phyloP scores from a whole-genome alignment of 257 asterid species.

The Voacanga thouarsii region DNA sequence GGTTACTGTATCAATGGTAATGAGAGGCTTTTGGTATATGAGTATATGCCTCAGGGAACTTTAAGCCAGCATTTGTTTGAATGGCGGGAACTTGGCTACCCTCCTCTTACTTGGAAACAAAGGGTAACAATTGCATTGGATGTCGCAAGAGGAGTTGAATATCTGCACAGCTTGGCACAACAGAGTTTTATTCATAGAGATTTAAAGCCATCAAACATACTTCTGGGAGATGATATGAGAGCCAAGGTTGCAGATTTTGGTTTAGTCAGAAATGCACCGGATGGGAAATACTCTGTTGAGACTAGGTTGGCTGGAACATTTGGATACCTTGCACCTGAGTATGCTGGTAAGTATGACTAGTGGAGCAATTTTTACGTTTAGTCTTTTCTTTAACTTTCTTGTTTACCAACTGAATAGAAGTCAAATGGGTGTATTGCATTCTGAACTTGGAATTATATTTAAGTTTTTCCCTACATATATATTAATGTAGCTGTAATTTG shows the following conservation, averaged over 20 bases:
- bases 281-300: conserved; percentile 90
- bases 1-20: conserved; percentile 81
- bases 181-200: conserved; percentile 92
- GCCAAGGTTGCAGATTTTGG: conserved; percentile 99
- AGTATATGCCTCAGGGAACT: conserved; percentile 94
- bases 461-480: too few relatives aligned
- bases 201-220: conserved; percentile 85
- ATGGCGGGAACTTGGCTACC: conserved; percentile 53
- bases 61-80: conserved; percentile 84
- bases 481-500: neutral
- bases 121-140: conserved; percentile 84
- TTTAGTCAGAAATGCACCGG: conserved; percentile 85
- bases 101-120: conserved; percentile 77
- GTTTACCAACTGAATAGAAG: neutral
- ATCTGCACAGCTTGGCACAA: conserved; percentile 94
- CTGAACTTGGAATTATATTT: neutral
- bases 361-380: neutral
- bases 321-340: conserved; percentile 97
- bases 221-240: conserved; percentile 87
- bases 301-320: conserved; percentile 93
- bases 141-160: conserved; percentile 93
- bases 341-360: conserved; percentile 57
- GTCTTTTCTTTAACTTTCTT: neutral
- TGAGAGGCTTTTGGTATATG: conserved; percentile 93
- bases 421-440: neutral